Evolutionary conservation across 2,329 filamentous ascomycete genomes (phyloP), one percentile per base, ranked within the genome.

Genomic region (Ophiostoma australiae): DNA sequence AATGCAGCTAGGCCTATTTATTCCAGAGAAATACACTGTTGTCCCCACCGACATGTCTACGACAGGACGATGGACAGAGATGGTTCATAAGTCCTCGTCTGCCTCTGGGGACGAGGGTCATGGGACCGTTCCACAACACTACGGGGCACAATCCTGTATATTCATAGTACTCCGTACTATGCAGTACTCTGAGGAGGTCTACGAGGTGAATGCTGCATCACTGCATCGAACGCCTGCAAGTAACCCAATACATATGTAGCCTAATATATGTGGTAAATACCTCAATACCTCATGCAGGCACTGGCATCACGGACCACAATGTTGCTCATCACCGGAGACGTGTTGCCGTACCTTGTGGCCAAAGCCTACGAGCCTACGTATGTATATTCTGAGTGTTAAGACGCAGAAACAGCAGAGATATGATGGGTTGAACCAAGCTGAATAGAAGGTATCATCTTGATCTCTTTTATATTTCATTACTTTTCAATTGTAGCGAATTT

Each of bases 261-360:
- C 3, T 27, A 27, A 27, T 58, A 58, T 58, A 58, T 4, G 52
- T 27, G n/a, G 52, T 27, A 58, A 58, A 58, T 58, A 58, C 52
- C 23, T 58, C 52, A 58, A 58, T 58, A 58, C 52, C 23, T 58
- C 52, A 58, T 58, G n/a, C 23, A 58, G 7, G 52, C 52, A 58
- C 23, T 58, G 8, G 52, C 13, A 58, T 31, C 52, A 58, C 52
- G 52, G 52, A 58, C 52, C 52, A 58, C 52, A 58, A 27, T 58
- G n/a, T 27, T 58, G 52, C 15, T 27, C 23, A 58, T 58, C 10
- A 15, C 52, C 52, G 10, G 52, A 58, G 52, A 27, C 52, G 27
- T 58, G n/a, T 27, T 58, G 48, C 52, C 23, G 23, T 15, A 13
- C 52, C 23, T 27, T 58, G 52, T 27, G 52, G 52, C 52, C 52